These are phyloP conservation scores for Neurospora crassa DNA, from an alignment of 2,329 filamentous ascomycete genomes.

Conservation along the genomic window DNA sequence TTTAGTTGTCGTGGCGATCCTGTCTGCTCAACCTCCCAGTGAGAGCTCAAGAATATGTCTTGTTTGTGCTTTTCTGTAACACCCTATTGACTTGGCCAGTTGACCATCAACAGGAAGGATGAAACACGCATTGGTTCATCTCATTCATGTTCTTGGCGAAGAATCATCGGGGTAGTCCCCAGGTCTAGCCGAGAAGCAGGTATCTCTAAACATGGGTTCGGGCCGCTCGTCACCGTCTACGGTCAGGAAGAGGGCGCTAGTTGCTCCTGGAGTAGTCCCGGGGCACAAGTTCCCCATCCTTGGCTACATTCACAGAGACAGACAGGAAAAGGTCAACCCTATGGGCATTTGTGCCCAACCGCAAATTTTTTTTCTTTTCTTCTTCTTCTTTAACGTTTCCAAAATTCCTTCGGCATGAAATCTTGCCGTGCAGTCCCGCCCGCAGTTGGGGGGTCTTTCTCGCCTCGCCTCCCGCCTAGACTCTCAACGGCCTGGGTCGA, in stretches of 20 bases:
- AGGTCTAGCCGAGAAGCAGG: neutral
- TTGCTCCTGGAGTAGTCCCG: neutral
- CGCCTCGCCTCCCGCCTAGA: neutral
- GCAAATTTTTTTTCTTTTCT: neutral
- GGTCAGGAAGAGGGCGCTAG: neutral
- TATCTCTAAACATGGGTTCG: neutral
- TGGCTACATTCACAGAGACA: neutral
- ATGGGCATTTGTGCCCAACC: neutral
- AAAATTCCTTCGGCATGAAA: neutral
- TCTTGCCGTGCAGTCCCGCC: neutral
- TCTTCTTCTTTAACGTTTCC: neutral
- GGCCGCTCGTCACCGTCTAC: neutral
- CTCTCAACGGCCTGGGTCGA: neutral
- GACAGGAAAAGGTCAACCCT: neutral
- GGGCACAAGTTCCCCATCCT: neutral
- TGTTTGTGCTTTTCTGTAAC: neutral
- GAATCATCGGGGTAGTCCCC: neutral
- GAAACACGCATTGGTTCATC: neutral
- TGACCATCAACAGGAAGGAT: neutral
- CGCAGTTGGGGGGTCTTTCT: neutral
- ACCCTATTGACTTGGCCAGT: neutral
- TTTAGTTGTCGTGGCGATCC: neutral
- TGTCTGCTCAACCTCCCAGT: neutral
- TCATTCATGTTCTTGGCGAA: neutral
- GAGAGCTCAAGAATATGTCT: neutral